A percentile compares a stretch with the other conserved stretches of the same genome.
Evolutionary conservation across 2,329 filamentous ascomycete species (phyloP).

Genomic region (Paraphaeosphaeria sporulosa): DNA sequence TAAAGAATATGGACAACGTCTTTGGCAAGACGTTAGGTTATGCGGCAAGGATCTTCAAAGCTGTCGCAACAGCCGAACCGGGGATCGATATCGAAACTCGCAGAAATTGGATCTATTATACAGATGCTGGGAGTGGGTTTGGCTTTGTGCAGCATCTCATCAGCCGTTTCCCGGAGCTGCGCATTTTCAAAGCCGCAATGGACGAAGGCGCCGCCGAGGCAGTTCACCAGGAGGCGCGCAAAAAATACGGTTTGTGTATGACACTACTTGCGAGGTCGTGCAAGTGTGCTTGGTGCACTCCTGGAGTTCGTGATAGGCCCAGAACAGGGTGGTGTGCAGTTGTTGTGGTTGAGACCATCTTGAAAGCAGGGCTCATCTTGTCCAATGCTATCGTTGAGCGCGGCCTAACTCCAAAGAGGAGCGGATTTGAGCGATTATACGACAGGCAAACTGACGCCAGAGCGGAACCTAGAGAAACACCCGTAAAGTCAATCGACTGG

Average conservation of each 20-base stretch:
- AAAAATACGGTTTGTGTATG: neutral
- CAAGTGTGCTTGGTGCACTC: neutral
- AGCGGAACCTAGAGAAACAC: neutral
- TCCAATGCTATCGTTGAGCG: neutral
- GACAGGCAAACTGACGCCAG: neutral
- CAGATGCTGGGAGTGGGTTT: constrained; percentile 1
- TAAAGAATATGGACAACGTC: neutral
- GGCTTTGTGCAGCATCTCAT: constrained; percentile 8
- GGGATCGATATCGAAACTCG: neutral
- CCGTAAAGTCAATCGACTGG: constrained; percentile 4
- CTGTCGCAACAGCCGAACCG: constrained; percentile 7
- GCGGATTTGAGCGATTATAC: constrained; percentile 10
- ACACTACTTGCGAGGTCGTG: neutral
- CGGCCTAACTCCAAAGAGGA: constrained; percentile 5
- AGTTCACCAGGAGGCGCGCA: neutral
- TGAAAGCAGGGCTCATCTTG: constrained; percentile 6
- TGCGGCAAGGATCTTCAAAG: constrained; percentile 9
- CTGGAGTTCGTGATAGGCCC: neutral
- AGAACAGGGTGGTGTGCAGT: constrained; percentile 2
- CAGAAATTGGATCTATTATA: constrained; percentile 8
- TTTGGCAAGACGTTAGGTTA: constrained; percentile 3
- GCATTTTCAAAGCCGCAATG: neutral
- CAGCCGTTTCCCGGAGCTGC: constrained; percentile 10
- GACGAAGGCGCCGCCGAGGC: neutral
- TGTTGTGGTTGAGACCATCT: constrained; percentile 6